Conservation (phyloP, 495 filamentous ascomycete genomes). For the Penicillium manginii region DNA sequence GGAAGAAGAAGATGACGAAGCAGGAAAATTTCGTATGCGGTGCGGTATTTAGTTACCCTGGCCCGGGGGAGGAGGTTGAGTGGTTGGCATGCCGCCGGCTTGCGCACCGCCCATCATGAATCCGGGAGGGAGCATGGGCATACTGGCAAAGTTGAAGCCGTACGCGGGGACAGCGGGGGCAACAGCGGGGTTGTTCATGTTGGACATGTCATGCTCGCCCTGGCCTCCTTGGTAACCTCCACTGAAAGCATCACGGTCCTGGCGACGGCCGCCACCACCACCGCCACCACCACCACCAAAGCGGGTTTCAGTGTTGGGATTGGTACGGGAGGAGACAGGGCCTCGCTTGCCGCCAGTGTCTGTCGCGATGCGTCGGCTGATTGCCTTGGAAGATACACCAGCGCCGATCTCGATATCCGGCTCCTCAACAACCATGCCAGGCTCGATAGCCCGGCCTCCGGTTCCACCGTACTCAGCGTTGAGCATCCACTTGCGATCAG, state of each 20-base stretch:
- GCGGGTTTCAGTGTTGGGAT: too few species aligned
- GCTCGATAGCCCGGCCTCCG: conserved; percentile 78
- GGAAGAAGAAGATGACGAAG: background rate
- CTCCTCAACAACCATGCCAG: conserved; percentile 90
- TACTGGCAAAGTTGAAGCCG: conserved; percentile 68
- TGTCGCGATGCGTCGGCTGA: conserved; percentile 80
- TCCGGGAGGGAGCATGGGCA: conserved; percentile 71
- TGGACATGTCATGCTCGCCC: conserved; percentile 42
- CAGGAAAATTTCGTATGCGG: background rate
- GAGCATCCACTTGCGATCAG: conserved; percentile 96
- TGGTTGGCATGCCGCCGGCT: conserved; percentile 29
- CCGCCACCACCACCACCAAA: conserved; percentile 29
- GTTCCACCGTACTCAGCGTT: conserved; percentile 92
- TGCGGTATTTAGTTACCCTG: conserved; percentile 35
- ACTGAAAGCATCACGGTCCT: conserved; percentile 50
- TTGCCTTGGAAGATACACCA: conserved; percentile 94
- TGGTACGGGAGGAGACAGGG: conserved; percentile 67
- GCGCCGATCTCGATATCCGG: conserved; percentile 98
- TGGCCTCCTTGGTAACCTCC: conserved; percentile 27
- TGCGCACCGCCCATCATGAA: conserved; percentile 59
- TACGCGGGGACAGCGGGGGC: conserved; percentile 66
- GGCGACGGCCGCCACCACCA: conserved; percentile 42
- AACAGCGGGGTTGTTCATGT: conserved; percentile 57
- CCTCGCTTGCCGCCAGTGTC: conserved; percentile 76
- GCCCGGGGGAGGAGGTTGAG: conserved; percentile 54